Evolutionary conservation across 2,329 filamentous ascomycete genomes (phyloP).

Genomic region (Rhinocladiella mackenziei): DNA sequence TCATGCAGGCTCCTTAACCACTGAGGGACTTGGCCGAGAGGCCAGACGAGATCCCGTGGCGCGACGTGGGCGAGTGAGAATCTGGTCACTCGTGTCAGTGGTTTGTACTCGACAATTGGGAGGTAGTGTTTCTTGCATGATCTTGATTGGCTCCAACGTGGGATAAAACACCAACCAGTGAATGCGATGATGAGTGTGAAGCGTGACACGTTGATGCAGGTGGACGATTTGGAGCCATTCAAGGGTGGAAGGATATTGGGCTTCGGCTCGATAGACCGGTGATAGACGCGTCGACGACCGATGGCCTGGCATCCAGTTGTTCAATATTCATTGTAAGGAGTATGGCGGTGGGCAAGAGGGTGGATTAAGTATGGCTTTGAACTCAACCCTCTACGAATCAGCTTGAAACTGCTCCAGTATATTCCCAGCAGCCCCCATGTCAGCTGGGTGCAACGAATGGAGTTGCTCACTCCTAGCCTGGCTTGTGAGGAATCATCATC

Average conservation of each 20-base stretch:
- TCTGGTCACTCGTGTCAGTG: slow-evolving; percentile 8
- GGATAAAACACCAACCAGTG: slow-evolving; percentile 11
- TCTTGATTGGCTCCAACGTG: slow-evolving; percentile 5
- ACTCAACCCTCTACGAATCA: slow-evolving; percentile 6
- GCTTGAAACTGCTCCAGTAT: slow-evolving; percentile 1
- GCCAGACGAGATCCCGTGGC: slow-evolving; percentile 12
- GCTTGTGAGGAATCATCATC: too few species aligned
- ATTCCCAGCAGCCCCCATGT: not conserved
- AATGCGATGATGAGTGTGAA: slow-evolving; percentile 8
- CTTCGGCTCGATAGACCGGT: not conserved
- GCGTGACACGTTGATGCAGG: slow-evolving; percentile 21
- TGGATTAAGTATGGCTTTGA: not conserved
- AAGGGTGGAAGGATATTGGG: not conserved
- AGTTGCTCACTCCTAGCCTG: not conserved
- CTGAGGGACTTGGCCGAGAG: slow-evolving; percentile 9
- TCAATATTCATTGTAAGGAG: not conserved
- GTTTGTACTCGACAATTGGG: slow-evolving; percentile 8
- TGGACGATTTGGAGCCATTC: slow-evolving; percentile 3
- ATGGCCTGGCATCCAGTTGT: too few species aligned
- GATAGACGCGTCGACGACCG: too few species aligned
- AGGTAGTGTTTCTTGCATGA: slow-evolving; percentile 6
- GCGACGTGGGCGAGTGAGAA: slow-evolving; percentile 19
- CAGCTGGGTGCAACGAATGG: slow-evolving; percentile 2
- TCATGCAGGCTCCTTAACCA: slow-evolving; percentile 13
- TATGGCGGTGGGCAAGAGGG: not conserved